A percentile compares a stretch with the other conserved stretches of the same genome.
phyloP scores from a whole-genome alignment of 1,139 yeast species.

The Sugiyamaella xylanicola region DNA sequence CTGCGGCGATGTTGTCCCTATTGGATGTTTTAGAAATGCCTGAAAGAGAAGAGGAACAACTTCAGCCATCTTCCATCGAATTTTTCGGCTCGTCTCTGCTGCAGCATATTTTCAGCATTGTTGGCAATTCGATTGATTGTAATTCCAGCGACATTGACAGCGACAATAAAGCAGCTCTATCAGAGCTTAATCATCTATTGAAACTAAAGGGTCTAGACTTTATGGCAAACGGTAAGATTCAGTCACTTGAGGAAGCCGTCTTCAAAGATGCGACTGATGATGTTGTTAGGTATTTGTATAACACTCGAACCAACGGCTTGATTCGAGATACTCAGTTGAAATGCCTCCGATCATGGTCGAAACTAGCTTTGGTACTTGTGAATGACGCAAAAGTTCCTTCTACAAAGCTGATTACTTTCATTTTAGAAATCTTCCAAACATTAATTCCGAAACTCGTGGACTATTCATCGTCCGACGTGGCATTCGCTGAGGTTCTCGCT shows the following conservation, averaged over 20 bases:
- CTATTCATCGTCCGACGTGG: conserved; percentile 65
- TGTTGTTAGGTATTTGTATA: conserved; percentile 25
- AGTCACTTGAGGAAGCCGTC: conserved; percentile 28
- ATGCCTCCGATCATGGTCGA: conserved; percentile 80
- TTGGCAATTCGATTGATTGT: background rate
- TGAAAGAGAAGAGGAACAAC: conserved; percentile 27
- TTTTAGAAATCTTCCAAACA: conserved; percentile 73
- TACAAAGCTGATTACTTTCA: conserved; percentile 56
- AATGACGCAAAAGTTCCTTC: conserved; percentile 55
- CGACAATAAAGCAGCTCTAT: conserved; percentile 29
- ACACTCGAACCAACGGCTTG: conserved; percentile 25
- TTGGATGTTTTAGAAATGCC: conserved; percentile 66
- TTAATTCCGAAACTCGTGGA: conserved; percentile 76
- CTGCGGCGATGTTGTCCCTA: conserved; percentile 66
- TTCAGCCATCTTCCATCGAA: conserved; percentile 37
- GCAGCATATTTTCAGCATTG: conserved; percentile 16
- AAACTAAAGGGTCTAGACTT: conserved; percentile 37
- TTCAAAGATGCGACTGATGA: conserved; percentile 21
- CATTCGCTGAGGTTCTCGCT: conserved; percentile 74
- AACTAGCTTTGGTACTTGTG: conserved; percentile 70
- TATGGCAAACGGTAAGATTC: conserved; percentile 25
- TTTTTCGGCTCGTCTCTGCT: conserved; percentile 33
- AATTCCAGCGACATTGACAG: conserved; percentile 8
- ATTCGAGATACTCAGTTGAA: conserved; percentile 53
- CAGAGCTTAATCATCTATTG: conserved; percentile 31